Evolutionary conservation across 352 stramenopile species (phyloP).

Genomic region (Pythium angustatum): DNA sequence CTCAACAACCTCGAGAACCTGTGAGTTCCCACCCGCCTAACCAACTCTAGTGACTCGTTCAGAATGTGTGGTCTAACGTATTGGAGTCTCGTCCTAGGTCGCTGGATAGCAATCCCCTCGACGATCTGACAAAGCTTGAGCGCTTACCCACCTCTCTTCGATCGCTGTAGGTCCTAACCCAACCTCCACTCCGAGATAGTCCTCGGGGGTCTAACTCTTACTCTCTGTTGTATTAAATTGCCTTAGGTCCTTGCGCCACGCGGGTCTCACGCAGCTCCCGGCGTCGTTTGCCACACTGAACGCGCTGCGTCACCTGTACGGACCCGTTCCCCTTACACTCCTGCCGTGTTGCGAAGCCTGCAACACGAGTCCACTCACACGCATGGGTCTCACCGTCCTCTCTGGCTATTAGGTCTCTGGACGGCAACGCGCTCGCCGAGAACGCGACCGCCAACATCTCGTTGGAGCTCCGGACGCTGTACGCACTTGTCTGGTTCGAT

Average conservation of each 20-base stretch:
- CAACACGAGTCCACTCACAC: too few species aligned
- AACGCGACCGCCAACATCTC: background rate
- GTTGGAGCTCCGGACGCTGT: slow-evolving; percentile 3
- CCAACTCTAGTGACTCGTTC: background rate
- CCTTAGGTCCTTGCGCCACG: slow-evolving; percentile 7
- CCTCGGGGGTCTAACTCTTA: too few species aligned
- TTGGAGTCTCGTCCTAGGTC: too few species aligned
- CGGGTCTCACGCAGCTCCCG: slow-evolving; percentile 3
- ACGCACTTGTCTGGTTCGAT: background rate
- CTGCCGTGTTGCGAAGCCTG: too few species aligned
- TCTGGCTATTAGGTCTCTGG: slow-evolving; percentile 21
- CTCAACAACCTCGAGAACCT: slow-evolving; percentile 4
- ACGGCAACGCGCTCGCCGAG: slow-evolving; percentile 7
- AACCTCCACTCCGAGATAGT: too few species aligned
- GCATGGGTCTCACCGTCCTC: too few species aligned
- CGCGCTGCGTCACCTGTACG: background rate
- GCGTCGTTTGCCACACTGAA: background rate
- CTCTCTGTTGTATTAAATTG: too few species aligned
- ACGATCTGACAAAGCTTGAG: background rate
- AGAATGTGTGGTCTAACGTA: background rate
- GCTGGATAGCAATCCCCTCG: slow-evolving; percentile 10
- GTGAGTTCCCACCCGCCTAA: slow-evolving; percentile 2
- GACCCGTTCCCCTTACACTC: too few species aligned
- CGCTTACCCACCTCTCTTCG: background rate
- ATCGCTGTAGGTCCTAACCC: slow-evolving; percentile 10